Base-by-base conservation (phyloP, 169 alveolate genomes). In the Ichthyophthirius multifiliis region DNA sequence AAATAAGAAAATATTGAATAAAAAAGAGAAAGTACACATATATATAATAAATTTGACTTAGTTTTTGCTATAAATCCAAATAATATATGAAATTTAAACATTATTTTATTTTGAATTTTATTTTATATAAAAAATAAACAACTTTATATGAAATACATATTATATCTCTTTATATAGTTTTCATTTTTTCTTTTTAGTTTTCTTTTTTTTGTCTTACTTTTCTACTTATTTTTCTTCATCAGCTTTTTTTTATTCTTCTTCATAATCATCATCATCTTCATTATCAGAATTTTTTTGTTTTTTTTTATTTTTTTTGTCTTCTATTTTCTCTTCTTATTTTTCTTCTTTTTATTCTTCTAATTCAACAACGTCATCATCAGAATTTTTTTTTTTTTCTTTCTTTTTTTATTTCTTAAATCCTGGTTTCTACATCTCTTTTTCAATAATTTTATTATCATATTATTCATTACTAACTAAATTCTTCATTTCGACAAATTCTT, bases 31-130 rank as follows among this genome's bases (percentile, higher is more conserved):
- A n/a, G n/a, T n/a, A n/a, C n/a, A n/a, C n/a, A n/a, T n/a, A n/a
- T n/a, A n/a, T n/a, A n/a, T n/a, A n/a, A n/a, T n/a, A n/a, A n/a
- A n/a, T n/a, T n/a, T n/a, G n/a, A n/a, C n/a, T n/a, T n/a, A n/a
- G n/a, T n/a, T n/a, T n/a, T n/a, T n/a, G n/a, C n/a, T n/a, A n/a
- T n/a, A n/a, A n/a, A n/a, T n/a, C n/a, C n/a, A n/a, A n/a, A n/a
- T n/a, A n/a, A n/a, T n/a, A n/a, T n/a, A n/a, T n/a, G n/a, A 55
- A 55, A 55, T 10, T 55, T 55, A 55, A 55, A 34, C 71, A 55
- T 39, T 55, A 23, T 9, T 48, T 13, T n/a, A 1, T 13, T 13
- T 48, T 27, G 1, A 5, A 45, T 5, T 45, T 4, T n/a, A 45
- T n/a, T 45, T 5, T 45, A 45, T 5, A 6, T 5, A 45, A 45